Percentiles rank a stretch among this genome's conserved stretches.
These are phyloP conservation scores for Suillus discolor DNA, from an alignment of 768 basidiomycete genomes.

Conservation along the genomic window DNA sequence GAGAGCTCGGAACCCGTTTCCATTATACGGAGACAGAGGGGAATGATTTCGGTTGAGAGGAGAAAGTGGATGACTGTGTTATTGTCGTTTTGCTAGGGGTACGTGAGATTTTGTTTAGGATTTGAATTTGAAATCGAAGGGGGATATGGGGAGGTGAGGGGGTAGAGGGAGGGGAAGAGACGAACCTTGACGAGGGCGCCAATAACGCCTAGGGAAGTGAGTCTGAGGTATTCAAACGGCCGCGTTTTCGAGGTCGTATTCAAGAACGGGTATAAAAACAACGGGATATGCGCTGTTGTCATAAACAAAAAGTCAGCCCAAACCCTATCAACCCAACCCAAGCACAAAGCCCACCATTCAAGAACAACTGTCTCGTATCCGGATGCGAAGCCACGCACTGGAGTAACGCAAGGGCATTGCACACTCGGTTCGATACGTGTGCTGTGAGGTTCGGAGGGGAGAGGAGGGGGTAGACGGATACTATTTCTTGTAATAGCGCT, in stretches of 20 bases:
- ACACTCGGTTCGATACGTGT: conserved; percentile 97
- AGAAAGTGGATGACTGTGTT: conserved; percentile 99
- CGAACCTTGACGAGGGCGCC: conserved; percentile 95
- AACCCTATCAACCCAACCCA: neutral
- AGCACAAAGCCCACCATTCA: conserved; percentile 66
- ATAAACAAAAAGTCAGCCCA: conserved; percentile 5
- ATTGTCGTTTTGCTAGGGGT: conserved; percentile 93
- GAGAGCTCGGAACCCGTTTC: conserved; percentile 98
- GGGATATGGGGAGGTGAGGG: neutral
- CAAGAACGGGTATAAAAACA: conserved; percentile 94
- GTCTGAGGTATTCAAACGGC: conserved; percentile 99
- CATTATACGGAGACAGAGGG: conserved; percentile 98
- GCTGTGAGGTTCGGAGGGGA: conserved; percentile 96
- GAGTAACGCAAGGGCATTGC: conserved; percentile 95
- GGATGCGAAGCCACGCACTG: conserved; percentile 99
- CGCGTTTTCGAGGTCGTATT: conserved; percentile 99
- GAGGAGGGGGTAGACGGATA: conserved; percentile 95
- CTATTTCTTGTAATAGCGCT: conserved; percentile 94
- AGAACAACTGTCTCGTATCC: conserved; percentile 92
- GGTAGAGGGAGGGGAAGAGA: conserved; percentile 2
- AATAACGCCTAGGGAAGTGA: conserved; percentile 98
- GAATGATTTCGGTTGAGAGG: conserved; percentile 98
- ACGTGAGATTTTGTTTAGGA: conserved; percentile 14
- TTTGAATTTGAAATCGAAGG: neutral
- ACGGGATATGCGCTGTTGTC: conserved; percentile 87